Conservation (phyloP, 768 basidiomycete species). For the Phaffia tasmanica region DNA sequence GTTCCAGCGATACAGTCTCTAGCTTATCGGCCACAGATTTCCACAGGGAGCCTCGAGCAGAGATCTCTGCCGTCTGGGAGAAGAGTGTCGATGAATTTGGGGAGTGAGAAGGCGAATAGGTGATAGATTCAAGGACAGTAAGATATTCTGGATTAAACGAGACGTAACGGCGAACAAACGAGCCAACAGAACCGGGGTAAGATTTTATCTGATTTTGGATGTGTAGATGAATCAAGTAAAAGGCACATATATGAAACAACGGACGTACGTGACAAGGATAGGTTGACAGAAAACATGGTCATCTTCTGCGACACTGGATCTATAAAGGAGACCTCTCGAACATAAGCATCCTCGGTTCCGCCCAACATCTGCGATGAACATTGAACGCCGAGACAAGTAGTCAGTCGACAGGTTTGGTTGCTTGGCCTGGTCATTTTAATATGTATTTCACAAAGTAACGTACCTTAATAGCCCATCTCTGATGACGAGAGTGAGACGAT, state of each 20-base stretch:
- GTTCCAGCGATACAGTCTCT: constrained; percentile 73
- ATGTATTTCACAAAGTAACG: constrained; percentile 30
- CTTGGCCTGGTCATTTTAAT: not conserved
- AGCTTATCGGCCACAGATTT: constrained; percentile 67
- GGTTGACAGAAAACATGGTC: constrained; percentile 81
- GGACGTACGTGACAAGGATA: constrained; percentile 53
- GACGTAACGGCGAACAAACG: not conserved
- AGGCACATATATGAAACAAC: not conserved
- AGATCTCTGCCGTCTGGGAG: constrained; percentile 76
- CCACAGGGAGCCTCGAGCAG: constrained; percentile 65
- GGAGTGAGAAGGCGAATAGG: constrained; percentile 59
- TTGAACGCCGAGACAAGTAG: not conserved
- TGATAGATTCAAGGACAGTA: constrained; percentile 61
- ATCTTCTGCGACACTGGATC: constrained; percentile 71
- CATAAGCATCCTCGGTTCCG: constrained; percentile 86
- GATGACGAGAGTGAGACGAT: not conserved
- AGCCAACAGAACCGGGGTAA: not conserved
- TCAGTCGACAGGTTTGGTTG: not conserved
- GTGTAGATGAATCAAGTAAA: not conserved
- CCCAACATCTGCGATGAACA: constrained; percentile 59
- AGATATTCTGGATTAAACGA: constrained; percentile 16
- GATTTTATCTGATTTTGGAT: not conserved
- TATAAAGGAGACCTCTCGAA: constrained; percentile 85
- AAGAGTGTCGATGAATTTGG: constrained; percentile 54
- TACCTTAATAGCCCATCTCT: constrained; percentile 81